Percentiles rank a stretch among this genome's conserved stretches.
phyloP scores from a whole-genome alignment of 805 yeast genomes.

The Wickerhamiella australiensis region DNA sequence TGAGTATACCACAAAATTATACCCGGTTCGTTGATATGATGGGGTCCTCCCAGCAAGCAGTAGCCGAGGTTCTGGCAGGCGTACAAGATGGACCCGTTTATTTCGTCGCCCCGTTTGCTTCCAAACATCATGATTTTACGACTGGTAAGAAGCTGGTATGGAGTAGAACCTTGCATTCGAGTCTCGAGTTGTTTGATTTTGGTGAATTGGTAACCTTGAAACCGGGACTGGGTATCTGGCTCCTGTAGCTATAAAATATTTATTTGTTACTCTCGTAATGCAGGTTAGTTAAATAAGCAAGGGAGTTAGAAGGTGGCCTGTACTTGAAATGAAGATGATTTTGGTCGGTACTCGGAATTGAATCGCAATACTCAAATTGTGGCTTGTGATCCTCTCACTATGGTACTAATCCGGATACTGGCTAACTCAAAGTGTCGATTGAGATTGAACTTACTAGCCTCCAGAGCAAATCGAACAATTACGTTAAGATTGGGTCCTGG shows the following conservation, averaged over 20 bases:
- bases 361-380: no score
- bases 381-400: not conserved
- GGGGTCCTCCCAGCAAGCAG: conserved; percentile 32
- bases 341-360: not conserved
- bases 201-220: conserved; percentile 34
- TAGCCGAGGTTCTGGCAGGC: conserved; percentile 23
- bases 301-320: no score
- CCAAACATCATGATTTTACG: not conserved
- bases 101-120: conserved; percentile 34
- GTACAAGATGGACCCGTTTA: conserved; percentile 17
- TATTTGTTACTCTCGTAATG: no score
- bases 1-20: conserved; percentile 6
- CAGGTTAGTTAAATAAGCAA: no score
- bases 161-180: conserved; percentile 38
- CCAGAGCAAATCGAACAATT: not conserved
- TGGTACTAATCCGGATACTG: not conserved
- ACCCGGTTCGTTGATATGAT: conserved; percentile 35
- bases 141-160: conserved; percentile 16
- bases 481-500: not conserved
- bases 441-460: not conserved
- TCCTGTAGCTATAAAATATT: not conserved
- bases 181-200: conserved; percentile 62
- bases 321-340: no score
- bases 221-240: conserved; percentile 40
- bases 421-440: not conserved